These are phyloP conservation scores for Backusella sp. DNA, from an alignment of 192 early-diverging fungal species.

Conservation along the genomic window DNA sequence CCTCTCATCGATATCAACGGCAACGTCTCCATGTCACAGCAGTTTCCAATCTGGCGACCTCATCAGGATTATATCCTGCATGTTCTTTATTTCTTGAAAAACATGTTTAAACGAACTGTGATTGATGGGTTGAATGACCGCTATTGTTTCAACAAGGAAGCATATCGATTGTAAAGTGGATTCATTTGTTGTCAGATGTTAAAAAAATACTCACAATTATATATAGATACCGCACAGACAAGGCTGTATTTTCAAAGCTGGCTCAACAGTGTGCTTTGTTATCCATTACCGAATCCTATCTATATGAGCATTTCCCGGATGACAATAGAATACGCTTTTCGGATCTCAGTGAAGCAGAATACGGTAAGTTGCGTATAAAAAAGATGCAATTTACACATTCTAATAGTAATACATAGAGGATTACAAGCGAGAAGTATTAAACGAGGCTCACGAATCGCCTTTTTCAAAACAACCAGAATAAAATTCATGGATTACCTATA, in stretches of 20 bases:
- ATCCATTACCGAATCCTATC: conserved; percentile 62
- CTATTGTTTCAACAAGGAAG: conserved; percentile 63
- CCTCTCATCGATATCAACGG: conserved; percentile 77
- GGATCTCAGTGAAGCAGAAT: conserved; percentile 51
- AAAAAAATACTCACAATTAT: no score
- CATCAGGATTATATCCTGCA: conserved; percentile 83
- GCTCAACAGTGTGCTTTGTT: conserved; percentile 73
- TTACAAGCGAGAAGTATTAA: conserved; percentile 45
- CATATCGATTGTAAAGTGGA: conserved; percentile 54
- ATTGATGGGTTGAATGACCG: conserved; percentile 60
- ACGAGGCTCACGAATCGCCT: conserved; percentile 9
- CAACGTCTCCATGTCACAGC: conserved; percentile 66
- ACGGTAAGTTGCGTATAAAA: conserved; percentile 39
- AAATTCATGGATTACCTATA: no score
- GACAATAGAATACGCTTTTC: conserved; percentile 60
- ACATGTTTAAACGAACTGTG: conserved; percentile 79
- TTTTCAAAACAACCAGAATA: no score
- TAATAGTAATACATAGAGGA: conserved; percentile 25
- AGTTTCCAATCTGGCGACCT: conserved; percentile 81
- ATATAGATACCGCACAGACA: conserved; percentile 58
- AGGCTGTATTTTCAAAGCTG: conserved; percentile 59
- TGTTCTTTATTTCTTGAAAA: conserved; percentile 85
- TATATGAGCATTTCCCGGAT: conserved; percentile 58
- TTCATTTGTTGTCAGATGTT: not conserved
- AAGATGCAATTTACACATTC: not conserved